Evolutionary conservation across 2,329 filamentous ascomycete species (phyloP), one percentile per base, ranked within the genome.

Genomic region (Ceratocystis harringtonii): DNA sequence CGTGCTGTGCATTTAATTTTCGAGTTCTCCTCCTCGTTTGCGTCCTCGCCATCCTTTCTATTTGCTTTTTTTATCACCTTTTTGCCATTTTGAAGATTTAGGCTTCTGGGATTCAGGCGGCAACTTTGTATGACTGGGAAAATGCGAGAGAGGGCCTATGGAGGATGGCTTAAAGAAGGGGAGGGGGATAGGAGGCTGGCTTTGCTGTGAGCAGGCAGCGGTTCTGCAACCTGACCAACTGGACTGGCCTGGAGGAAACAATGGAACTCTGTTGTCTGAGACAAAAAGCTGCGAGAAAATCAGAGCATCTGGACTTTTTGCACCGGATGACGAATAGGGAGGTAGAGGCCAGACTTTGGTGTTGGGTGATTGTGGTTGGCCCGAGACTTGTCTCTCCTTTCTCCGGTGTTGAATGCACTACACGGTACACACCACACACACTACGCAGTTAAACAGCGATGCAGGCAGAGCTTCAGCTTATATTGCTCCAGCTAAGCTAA

Each of bases 331-430:
- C 52, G 52, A 57, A 57, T 28, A 12, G 28, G 12, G 30, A 32
- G 15, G 52, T 30, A 32, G n/a, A 57, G 8, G 25, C 32, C 25
- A 57, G 25, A 57, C 7, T 32, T 32, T 57, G 30, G 52, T n/a
- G 52, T 57, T 22, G 15, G 30, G 52, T 57, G 52, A 25, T 32
- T 57, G 52, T 57, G 52, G 52, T 32, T 57, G 52, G 52, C n/a
- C 52, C 52, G 52, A 57, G 52, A 57, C 52, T 57, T 57, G 52
- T 57, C 52, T 57, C 52, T 32, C 25, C 52, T 57, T 32, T 22
- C 25, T n/a, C 52, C 52, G 28, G 52, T 5, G 25, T 32, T 57
- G 52, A 7, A 57, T 57, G 12, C 52, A 57, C 25, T 57, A 57
- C 52, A 36, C 32, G 32, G 25, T 22, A 19, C 30, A 32, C 25